These are phyloP conservation scores for Nakaseomyces uthaithaninus DNA, from an alignment of 1,139 yeast genomes.

Conservation along the genomic window DNA sequence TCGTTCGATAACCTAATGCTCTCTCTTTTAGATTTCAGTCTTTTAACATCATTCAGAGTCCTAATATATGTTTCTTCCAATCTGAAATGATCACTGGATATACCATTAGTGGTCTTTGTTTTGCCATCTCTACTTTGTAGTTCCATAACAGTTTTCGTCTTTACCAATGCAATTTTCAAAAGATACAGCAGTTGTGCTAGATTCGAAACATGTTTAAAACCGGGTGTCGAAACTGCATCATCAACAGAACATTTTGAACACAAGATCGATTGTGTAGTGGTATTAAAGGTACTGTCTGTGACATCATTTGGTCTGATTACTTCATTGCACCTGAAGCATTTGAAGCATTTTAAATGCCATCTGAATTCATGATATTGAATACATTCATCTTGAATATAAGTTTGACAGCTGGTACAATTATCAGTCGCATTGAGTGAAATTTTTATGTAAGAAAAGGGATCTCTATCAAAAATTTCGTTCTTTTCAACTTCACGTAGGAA, in stretches of 20 bases:
- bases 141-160: constrained; percentile 66
- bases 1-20: constrained; percentile 55
- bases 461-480: constrained; percentile 38
- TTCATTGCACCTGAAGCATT: constrained; percentile 49
- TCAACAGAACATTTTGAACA: constrained; percentile 54
- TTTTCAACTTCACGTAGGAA: constrained; percentile 48
- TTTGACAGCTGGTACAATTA: constrained; percentile 59
- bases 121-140: constrained; percentile 32
- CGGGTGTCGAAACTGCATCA: constrained; percentile 42
- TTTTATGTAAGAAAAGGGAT: constrained; percentile 40
- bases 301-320: constrained; percentile 34
- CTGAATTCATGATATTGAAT: constrained; percentile 51
- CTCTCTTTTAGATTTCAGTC: constrained; percentile 67
- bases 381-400: constrained; percentile 79
- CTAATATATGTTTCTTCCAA: constrained; percentile 50
- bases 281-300: constrained; percentile 40
- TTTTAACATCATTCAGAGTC: constrained; percentile 69
- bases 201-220: constrained; percentile 59
- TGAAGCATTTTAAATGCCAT: constrained; percentile 76
- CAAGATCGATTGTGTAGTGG: constrained; percentile 36
- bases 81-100: constrained; percentile 9
- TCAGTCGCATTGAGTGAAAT: constrained; percentile 68
- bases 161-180: constrained; percentile 71
- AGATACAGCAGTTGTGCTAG: constrained; percentile 67
- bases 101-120: constrained; percentile 7